phyloP scores from a whole-genome alignment of 1,139 yeast genomes.

The Suhomyces maxii region DNA sequence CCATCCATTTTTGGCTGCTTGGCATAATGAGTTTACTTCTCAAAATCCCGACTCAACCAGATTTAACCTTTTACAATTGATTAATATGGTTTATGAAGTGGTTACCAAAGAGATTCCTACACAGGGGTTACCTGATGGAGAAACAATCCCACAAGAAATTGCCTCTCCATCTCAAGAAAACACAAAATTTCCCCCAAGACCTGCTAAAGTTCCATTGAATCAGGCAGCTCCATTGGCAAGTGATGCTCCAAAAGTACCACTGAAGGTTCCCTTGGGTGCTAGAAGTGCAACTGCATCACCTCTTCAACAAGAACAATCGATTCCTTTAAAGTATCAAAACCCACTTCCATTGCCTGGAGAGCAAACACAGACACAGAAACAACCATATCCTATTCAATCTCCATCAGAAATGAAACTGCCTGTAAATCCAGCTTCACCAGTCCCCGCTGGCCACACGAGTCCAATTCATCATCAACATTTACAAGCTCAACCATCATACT shows the following conservation, averaged over 20 bases:
- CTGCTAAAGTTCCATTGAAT: slow-evolving; percentile 7
- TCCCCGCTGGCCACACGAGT: neutral
- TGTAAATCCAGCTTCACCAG: neutral
- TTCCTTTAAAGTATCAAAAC: slow-evolving; percentile 34
- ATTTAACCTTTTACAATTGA: slow-evolving; percentile 40
- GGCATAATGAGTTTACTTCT: slow-evolving; percentile 42
- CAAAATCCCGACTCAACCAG: slow-evolving; percentile 9
- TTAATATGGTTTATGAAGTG: slow-evolving; percentile 31
- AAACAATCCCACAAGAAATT: slow-evolving; percentile 2
- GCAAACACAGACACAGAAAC: neutral
- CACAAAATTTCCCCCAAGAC: neutral
- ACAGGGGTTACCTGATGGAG: slow-evolving; percentile 7
- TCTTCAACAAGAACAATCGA: neutral
- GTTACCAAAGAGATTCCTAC: slow-evolving; percentile 5
- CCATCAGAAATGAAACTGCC: neutral
- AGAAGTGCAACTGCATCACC: no score
- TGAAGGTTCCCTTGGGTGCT: neutral
- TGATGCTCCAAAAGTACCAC: neutral
- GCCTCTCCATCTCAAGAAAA: neutral
- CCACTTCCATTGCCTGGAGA: slow-evolving; percentile 36
- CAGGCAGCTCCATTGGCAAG: neutral
- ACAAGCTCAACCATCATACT: neutral
- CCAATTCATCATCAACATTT: neutral
- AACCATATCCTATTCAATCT: neutral
- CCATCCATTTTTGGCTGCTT: slow-evolving; percentile 63